Evolutionary conservation across 1,284 basidiomycete species (phyloP), one percentile per base, ranked within the genome.

Genomic region (Ustilago bromivora): DNA sequence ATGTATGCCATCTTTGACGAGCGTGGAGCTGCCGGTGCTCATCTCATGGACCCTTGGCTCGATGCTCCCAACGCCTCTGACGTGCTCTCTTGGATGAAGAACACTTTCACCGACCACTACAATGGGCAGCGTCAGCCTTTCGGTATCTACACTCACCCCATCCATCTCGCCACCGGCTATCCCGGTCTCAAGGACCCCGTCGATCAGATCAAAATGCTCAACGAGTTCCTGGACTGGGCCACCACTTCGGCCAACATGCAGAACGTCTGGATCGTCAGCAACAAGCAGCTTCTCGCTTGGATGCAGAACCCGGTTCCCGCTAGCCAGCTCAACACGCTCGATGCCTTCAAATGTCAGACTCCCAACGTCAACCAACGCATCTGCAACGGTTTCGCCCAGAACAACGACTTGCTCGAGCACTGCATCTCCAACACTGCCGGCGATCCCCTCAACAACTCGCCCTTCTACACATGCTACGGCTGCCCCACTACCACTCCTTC

Each of bases 11-110:
- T 78, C 61, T 78, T 74, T 56, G 79, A 81, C 73, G 57, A 71
- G 40, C 74, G 57, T 19, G 73, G 76, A 41, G 77, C 71, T 40
- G 76, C 71, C 9, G 76, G 72, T 56, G 70, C 72, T 35, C 75
- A 92, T 87, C 88, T 93, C 76, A 93, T 93, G 93, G 93, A 94
- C 85, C 92, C 92, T 61, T 94, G 92, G 92, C 87, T 94, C 41
- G 91, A 88, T 65, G n/a, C 59, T 38, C n/a, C 41, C 58, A 71
- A 78, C 49, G 49, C 72, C 2, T 57, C 65, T 38, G 76, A 77
- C 28, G 93, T 92, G 2, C 87, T 93, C 8, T 88, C 88, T 54
- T 93, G 92, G 88, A 91, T 94, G 90, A 88, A 93, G 87, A 89
- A 86, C 67, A 93, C 92, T 0, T 94, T 94, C 86, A 91, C 89